Base-by-base conservation (phyloP, 352 stramenopile genomes). In the Pythium myriotylum region DNA sequence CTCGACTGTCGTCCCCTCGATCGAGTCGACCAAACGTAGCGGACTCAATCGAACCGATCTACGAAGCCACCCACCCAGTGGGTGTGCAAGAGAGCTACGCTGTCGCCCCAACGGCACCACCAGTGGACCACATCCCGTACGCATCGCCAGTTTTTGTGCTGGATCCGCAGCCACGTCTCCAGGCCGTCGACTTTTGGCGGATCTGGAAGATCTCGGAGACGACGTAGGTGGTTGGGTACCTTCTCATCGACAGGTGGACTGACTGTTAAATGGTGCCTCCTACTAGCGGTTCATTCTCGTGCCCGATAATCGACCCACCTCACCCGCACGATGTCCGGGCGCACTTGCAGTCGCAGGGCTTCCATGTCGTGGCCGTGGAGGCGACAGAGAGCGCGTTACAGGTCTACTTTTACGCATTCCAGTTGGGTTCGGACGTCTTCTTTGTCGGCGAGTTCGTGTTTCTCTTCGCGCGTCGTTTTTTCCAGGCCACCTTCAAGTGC, bases 401-500 rank as follows among this genome's bases (percentile, higher is more conserved):
- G 40, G 58, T 86, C 32, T 86, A 89, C 61, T 91, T 93, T 27
- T 91, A 86, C 63, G 79, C 67, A 9, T 70, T 65, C 9, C 77
- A 88, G 53, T 61, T 76, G 57, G 76, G 70, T 26, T 73, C 60
- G 7, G 72, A 81, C 65, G 58, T 68, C 0, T 52, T 79, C 50
- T 92, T 92, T 48, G 60, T 91, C 17, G 84, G 79, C 48, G 84
- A 93, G 66, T 93, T 93, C 45, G 78, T 93, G 24, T 66, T 93
- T 41, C 74, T 93, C 20, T 88, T 76, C 54, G 66, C 78, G 27
- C 70, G 84, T 2, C 72, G 73, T n/a, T 93, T 91, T 65, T 93
- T 93, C 70, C 81, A 91, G 50, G 79, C 81, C 20, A 91, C 81
- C 1, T 93, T 93, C 68, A 93, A 93, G 47, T 91, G 81, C 79